Percentiles rank a stretch among this genome's conserved stretches.
These are phyloP conservation scores for Cryptosporidium andersoni DNA, from an alignment of 169 alveolate species.

Conservation along the genomic window DNA sequence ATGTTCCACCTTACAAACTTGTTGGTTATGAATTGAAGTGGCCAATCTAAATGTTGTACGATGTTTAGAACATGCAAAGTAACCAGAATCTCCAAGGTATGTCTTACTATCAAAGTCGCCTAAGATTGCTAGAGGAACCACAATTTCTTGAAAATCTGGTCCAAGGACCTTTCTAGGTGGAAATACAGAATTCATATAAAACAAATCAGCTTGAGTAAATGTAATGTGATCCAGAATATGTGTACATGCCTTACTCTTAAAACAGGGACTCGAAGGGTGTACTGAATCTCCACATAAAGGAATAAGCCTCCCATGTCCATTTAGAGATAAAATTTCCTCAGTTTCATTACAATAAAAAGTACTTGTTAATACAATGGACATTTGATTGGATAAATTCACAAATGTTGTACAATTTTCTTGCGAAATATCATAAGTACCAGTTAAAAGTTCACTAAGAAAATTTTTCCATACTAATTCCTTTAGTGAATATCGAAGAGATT, in stretches of 20 bases:
- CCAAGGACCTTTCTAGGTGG: slow-evolving; percentile 62
- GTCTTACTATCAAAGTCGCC: background rate
- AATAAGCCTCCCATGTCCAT: slow-evolving; percentile 53
- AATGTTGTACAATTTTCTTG: background rate
- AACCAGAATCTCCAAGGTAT: too few species aligned
- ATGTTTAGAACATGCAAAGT: too few species aligned
- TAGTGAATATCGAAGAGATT: slow-evolving; percentile 42
- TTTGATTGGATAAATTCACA: slow-evolving; percentile 6
- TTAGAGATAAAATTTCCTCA: slow-evolving; percentile 4
- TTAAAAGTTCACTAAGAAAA: slow-evolving; percentile 25
- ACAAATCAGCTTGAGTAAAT: slow-evolving; percentile 18
- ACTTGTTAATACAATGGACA: slow-evolving; percentile 25
- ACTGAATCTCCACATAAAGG: background rate
- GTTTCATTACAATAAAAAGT: slow-evolving; percentile 8
- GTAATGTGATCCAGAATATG: slow-evolving; percentile 7
- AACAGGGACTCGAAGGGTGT: background rate
- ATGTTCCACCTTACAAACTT: background rate
- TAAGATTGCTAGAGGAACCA: slow-evolving; percentile 9
- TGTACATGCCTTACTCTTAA: too few species aligned
- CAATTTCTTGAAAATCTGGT: slow-evolving; percentile 32
- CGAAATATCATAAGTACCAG: slow-evolving; percentile 5
- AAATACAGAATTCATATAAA: slow-evolving; percentile 34
- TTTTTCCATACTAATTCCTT: slow-evolving; percentile 58
- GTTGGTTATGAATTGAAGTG: background rate
- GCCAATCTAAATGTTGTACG: background rate